A percentile compares a stretch with the other conserved stretches of the same genome.
phyloP scores from a whole-genome alignment of 2,329 filamentous ascomycete genomes.

The Stagonosporopsis tanaceti region DNA sequence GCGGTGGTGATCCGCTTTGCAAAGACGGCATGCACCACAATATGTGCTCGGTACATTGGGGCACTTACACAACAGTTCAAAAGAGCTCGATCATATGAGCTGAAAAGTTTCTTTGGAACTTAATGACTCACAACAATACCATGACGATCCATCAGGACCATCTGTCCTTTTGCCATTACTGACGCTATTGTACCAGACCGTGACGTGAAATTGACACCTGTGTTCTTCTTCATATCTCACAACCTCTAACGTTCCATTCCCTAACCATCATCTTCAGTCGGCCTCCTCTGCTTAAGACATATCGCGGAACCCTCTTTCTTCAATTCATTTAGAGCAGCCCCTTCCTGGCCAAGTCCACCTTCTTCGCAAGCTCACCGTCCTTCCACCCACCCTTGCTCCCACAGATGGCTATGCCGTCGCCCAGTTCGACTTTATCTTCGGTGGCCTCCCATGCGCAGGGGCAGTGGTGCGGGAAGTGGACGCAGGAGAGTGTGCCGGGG shows the following conservation, averaged over 20 bases:
- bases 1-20: neutral
- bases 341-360: slow-evolving; percentile 82
- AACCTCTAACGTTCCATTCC: neutral
- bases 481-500: slow-evolving; percentile 91
- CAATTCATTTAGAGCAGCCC: slow-evolving; percentile 66
- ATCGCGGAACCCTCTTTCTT: neutral
- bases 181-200: neutral
- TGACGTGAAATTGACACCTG: neutral
- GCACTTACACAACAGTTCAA: neutral
- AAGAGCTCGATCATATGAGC: neutral
- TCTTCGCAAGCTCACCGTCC: slow-evolving; percentile 73
- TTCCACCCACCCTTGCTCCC: slow-evolving; percentile 79
- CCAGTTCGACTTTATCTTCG: slow-evolving; percentile 73
- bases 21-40: neutral
- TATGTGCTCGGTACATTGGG: neutral
- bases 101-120: neutral
- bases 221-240: neutral
- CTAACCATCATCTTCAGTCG: neutral
- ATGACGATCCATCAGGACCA: neutral
- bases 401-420: slow-evolving; percentile 76
- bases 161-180: neutral
- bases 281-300: no score
- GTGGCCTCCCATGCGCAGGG: slow-evolving; percentile 80
- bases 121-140: neutral
- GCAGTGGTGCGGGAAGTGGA: slow-evolving; percentile 96